A percentile compares a stretch with the other conserved stretches of the same genome.
Evolutionary conservation across 768 basidiomycete genomes (phyloP).

Genomic region (Gloeopeniophorella convolvens): DNA sequence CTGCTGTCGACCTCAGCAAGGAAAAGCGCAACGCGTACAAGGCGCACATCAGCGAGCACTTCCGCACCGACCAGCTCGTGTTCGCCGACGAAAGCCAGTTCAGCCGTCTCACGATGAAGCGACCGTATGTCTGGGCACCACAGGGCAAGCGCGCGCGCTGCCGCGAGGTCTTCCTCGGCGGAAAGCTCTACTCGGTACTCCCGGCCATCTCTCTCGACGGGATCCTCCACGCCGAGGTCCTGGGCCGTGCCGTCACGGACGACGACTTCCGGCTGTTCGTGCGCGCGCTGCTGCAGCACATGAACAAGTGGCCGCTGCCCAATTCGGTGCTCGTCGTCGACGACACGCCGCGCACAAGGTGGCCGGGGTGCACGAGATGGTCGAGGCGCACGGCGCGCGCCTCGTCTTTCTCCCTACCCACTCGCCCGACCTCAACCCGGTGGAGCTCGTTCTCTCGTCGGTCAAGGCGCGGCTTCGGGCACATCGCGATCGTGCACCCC

Average conservation of each 20-base stretch:
- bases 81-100: no score
- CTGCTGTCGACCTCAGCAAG: no score
- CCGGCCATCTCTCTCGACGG: background rate
- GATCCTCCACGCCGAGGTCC: background rate
- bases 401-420: background rate
- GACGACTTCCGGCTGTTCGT: background rate
- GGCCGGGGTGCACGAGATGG: background rate
- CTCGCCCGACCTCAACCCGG: constrained; percentile 38
- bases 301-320: background rate
- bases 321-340: background rate
- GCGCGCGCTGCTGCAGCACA: background rate
- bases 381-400: background rate
- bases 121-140: no score
- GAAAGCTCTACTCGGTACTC: background rate
- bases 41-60: no score
- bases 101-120: no score
- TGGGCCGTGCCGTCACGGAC: background rate
- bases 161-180: no score
- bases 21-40: no score
- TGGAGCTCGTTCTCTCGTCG: background rate
- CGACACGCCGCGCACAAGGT: no score
- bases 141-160: no score
- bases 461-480: background rate
- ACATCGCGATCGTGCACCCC: background rate
- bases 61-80: no score